Evolutionary conservation across 768 basidiomycete genomes (phyloP).

Genomic region (Psilocybe sp.): DNA sequence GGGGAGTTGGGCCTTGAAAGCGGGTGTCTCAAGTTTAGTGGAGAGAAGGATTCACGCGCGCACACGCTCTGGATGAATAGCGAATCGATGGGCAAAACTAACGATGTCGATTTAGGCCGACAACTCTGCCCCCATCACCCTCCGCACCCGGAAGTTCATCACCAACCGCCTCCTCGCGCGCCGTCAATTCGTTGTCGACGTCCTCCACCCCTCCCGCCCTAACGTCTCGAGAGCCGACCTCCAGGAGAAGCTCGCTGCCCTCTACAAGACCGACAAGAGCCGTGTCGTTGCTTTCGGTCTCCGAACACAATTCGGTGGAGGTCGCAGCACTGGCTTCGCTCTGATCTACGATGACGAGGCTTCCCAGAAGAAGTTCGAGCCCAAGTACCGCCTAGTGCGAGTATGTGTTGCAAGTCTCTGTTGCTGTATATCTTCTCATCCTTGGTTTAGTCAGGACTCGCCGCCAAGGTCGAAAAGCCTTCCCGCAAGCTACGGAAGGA

Average conservation of each 20-base stretch:
- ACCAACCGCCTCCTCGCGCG: constrained; percentile 97
- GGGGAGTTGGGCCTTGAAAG: constrained; percentile 7
- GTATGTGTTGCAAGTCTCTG: constrained; percentile 47
- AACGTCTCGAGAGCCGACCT: constrained; percentile 93
- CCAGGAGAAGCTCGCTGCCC: constrained; percentile 82
- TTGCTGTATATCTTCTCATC: constrained; percentile 1
- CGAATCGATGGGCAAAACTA: background rate
- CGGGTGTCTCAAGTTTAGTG: background rate
- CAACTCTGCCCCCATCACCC: constrained; percentile 81
- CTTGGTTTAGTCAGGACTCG: constrained; percentile 57
- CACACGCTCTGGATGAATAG: background rate
- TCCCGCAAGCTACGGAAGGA: constrained; percentile 99
- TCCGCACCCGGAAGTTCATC: constrained; percentile 99
- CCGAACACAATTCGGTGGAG: constrained; percentile 96
- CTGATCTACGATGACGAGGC: constrained; percentile 97
- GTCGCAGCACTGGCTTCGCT: constrained; percentile 94
- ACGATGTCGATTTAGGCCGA: constrained; percentile 54
- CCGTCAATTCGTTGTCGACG: constrained; percentile 93
- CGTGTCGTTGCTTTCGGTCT: constrained; percentile 95
- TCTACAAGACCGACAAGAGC: constrained; percentile 92
- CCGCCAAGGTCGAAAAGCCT: constrained; percentile 79
- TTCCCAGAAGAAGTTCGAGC: constrained; percentile 96
- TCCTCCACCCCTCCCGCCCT: constrained; percentile 92
- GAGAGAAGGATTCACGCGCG: background rate
- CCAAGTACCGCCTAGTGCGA: constrained; percentile 90